Percentiles rank a stretch among this genome's conserved stretches.
These are phyloP conservation scores for Debaryomycetaceae sp. DNA, from an alignment of 1,139 yeast species.

Conservation along the genomic window DNA sequence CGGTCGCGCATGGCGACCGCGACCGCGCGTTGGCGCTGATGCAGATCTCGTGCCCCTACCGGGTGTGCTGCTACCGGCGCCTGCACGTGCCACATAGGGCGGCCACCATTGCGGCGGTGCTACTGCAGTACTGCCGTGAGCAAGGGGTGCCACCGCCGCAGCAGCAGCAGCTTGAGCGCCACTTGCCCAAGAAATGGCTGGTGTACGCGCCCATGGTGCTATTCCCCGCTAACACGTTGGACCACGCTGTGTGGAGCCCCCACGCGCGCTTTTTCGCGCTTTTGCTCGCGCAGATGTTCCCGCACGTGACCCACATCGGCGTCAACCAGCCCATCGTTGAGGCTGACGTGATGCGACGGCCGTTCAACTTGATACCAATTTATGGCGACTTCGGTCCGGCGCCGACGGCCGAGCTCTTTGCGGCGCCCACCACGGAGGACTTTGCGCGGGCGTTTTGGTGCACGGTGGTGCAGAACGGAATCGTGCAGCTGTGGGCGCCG, in stretches of 20 bases:
- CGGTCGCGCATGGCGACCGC: no score
- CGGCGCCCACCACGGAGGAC: conserved; percentile 39
- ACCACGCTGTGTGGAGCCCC: conserved; percentile 13
- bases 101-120: no score
- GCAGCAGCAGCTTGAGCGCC: conserved; percentile 1
- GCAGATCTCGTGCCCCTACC: no score
- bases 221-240: conserved; percentile 43
- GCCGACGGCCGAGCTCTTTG: conserved; percentile 19
- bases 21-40: no score
- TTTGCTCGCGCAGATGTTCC: conserved; percentile 16
- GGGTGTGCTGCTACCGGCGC: conserved; percentile 2
- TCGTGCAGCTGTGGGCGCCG: conserved; percentile 82
- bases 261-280: conserved; percentile 19
- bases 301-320: conserved; percentile 57
- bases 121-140: no score
- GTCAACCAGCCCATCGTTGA: conserved; percentile 65
- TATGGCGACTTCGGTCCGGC: conserved; percentile 64
- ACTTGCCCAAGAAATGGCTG: conserved; percentile 52
- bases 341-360: conserved; percentile 54
- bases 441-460: conserved; percentile 68
- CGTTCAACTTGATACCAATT: conserved; percentile 53
- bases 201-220: conserved; percentile 67
- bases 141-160: no score
- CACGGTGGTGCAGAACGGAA: conserved; percentile 63
- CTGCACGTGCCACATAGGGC: no score